Evolutionary conservation across 2,329 filamentous ascomycete species (phyloP).

Genomic region (Penicillium sclerotiorum): DNA sequence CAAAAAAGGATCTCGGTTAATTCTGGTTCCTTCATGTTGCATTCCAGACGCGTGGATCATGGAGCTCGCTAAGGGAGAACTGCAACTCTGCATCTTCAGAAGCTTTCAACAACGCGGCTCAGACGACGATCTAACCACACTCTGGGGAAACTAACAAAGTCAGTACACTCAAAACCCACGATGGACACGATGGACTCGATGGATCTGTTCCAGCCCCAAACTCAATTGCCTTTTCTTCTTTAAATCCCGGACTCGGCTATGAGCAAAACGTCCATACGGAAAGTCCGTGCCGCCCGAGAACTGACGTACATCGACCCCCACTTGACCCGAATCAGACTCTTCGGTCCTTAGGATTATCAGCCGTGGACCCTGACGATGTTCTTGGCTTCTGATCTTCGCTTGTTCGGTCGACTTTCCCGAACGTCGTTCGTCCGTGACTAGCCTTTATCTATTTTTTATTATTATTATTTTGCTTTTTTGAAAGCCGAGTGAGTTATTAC

Average conservation of each 20-base stretch:
- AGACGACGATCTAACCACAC: too few species aligned
- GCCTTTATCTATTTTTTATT: not conserved
- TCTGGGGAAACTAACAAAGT: too few species aligned
- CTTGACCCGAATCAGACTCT: not conserved
- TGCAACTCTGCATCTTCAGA: too few species aligned
- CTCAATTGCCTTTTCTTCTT: not conserved
- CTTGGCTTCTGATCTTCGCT: conserved; percentile 22
- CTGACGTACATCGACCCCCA: conserved; percentile 21
- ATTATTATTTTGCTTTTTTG: too few species aligned
- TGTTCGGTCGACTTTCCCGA: conserved; percentile 10
- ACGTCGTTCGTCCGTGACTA: conserved; percentile 5
- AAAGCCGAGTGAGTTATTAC: too few species aligned
- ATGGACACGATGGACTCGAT: too few species aligned
- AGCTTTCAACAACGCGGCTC: too few species aligned
- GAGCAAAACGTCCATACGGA: conserved; percentile 5
- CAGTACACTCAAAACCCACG: too few species aligned
- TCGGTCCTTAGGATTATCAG: conserved; percentile 13
- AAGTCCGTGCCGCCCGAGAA: conserved; percentile 11
- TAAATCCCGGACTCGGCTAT: conserved; percentile 1
- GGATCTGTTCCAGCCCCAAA: too few species aligned
- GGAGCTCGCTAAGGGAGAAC: too few species aligned
- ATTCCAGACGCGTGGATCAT: conserved; percentile 1
- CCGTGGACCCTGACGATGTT: conserved; percentile 22
- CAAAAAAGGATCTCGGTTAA: conserved; percentile 5
- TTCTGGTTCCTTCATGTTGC: not conserved